Evolutionary conservation across 352 stramenopile genomes (phyloP).

Genomic region (Pelagophyceae sp.): DNA sequence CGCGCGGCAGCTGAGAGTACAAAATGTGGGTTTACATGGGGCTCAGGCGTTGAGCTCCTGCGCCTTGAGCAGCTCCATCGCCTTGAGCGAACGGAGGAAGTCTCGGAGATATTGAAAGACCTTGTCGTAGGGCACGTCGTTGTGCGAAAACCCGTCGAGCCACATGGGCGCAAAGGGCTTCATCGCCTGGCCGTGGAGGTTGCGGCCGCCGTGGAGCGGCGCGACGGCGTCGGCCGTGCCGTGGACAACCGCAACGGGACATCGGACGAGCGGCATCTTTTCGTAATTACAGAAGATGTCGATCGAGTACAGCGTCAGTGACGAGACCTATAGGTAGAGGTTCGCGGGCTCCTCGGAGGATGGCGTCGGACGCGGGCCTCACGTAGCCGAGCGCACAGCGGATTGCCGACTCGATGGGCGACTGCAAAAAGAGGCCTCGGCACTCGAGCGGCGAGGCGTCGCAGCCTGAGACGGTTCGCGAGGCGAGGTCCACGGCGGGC

Average conservation of each 20-base stretch:
- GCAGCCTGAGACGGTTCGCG: not conserved
- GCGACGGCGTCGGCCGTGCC: conserved; percentile 29
- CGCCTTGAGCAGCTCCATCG: no score
- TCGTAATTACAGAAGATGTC: conserved; percentile 33
- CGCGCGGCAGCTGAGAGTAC: no score
- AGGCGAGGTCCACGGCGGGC: conserved; percentile 16
- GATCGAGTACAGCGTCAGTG: conserved; percentile 19
- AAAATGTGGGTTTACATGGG: no score
- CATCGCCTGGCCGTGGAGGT: not conserved
- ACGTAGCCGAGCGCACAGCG: conserved; percentile 28
- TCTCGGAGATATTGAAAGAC: not conserved
- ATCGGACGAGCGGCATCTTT: conserved; percentile 27
- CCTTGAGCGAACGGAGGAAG: not conserved
- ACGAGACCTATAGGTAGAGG: no score
- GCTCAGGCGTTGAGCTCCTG: no score
- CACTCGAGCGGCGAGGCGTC: not conserved
- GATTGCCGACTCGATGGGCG: conserved; percentile 28
- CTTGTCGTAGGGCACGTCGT: conserved; percentile 10
- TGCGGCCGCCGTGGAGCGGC: conserved; percentile 28
- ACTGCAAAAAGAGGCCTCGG: conserved; percentile 10
- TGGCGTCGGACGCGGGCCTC: no score
- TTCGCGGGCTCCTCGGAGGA: no score
- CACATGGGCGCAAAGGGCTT: not conserved
- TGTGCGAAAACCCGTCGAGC: conserved; percentile 2
- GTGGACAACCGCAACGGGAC: conserved; percentile 33